Evolutionary conservation across 805 yeast species (phyloP).

Genomic region (Blastobotrys chiropterorum): DNA sequence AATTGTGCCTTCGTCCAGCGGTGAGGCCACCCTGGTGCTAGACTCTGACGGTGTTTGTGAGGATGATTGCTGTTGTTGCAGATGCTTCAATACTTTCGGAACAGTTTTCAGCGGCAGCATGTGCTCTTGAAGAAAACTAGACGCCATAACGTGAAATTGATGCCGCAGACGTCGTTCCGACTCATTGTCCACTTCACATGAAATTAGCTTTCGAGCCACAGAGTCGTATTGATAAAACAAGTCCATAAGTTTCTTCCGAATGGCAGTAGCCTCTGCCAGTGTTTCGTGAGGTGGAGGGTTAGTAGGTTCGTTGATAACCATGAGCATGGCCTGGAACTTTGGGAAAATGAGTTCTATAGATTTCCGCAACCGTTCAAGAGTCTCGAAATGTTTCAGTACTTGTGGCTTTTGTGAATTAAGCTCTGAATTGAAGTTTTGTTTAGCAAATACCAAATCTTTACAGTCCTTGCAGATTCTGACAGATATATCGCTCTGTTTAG

Average conservation of each 20-base stretch:
- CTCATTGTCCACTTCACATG: conserved; percentile 29
- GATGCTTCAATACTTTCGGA: conserved; percentile 39
- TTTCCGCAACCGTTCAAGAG: conserved; percentile 34
- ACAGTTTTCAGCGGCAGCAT: conserved; percentile 58
- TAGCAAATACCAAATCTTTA: conserved; percentile 53
- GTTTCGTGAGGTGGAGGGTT: conserved; percentile 28
- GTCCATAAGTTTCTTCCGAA: conserved; percentile 42
- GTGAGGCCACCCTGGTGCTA: not conserved
- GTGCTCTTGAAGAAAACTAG: conserved; percentile 59
- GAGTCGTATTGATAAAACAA: conserved; percentile 47
- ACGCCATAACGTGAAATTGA: conserved; percentile 52
- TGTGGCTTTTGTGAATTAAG: conserved; percentile 33
- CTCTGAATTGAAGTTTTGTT: conserved; percentile 38
- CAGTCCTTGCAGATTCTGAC: conserved; percentile 68
- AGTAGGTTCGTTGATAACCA: conserved; percentile 31
- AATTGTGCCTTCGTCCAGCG: not conserved
- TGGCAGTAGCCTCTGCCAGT: conserved; percentile 34
- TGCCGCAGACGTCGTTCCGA: conserved; percentile 44
- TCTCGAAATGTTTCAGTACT: conserved; percentile 37
- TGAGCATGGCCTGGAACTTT: conserved; percentile 36
- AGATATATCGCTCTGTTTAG: conserved; percentile 17
- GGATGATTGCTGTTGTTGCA: not conserved
- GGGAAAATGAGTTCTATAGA: conserved; percentile 39
- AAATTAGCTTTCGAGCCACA: conserved; percentile 40
- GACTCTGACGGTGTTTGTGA: not conserved